Evolutionary conservation across 352 stramenopile genomes (phyloP), one percentile per base, ranked within the genome.

Genomic region (Phytophthora hibernalis): DNA sequence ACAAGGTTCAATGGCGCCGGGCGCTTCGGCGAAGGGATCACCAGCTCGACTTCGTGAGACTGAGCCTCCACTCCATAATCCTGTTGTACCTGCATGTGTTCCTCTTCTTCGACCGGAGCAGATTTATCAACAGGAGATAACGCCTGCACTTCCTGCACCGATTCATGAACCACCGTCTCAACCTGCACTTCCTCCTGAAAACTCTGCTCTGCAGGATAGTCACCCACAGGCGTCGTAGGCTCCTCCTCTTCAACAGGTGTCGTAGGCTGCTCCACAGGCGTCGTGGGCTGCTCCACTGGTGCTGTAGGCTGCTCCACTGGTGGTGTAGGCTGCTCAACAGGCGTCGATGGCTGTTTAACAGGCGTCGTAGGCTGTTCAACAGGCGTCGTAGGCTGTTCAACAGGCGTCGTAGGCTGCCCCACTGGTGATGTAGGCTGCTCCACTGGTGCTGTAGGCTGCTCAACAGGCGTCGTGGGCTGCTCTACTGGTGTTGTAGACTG

Each of bases 11-110:
- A 38, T 26, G 61, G 65, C 7, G 54, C n/a, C 8, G 65, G 61
- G 2, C 61, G 69, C 48, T 74, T 75, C 8, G 65, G 73, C 12
- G 57, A 72, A 21, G 53, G 45, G 10, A 76, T 62, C 60, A 67
- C 55, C n/a, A 67, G 28, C 56, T 80, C 65, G 12, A 69, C 48
- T 30, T 56, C 49, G 24, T 62, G 60, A 30, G 22, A 30, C 26
- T 54, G 40, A 7, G 42, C 24, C n/a, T 52, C 48, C 21, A 53
- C 58, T 38, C 61, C 65, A 22, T 71, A 37, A 15, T 49, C 42
- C 43, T 68, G 28, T 2, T 33, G 35, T 20, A 35, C 11, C 21
- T 52, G 44, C 44, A 33, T 12, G 1, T 55, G 43, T n/a, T 26
- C 28, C n/a, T 70, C 59, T 10, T 45, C 35, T 22, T 52, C 26